Base-by-base conservation (phyloP, 179 eudicot species). In the Amaranthus tricolor region DNA sequence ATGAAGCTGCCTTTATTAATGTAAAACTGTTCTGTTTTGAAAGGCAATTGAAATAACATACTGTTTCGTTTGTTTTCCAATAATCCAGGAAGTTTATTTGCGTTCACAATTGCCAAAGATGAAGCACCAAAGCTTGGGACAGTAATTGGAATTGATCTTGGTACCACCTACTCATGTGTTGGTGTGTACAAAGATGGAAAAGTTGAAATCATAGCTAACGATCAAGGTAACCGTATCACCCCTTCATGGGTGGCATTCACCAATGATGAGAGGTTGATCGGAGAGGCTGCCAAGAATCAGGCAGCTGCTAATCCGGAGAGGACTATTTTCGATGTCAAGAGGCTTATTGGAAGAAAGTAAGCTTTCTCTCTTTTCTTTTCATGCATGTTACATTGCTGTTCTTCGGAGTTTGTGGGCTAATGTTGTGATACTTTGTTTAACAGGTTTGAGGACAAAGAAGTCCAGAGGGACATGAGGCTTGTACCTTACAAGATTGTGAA, bases 121-220 rank as follows among this genome's bases (percentile, higher is more conserved):
- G 86, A 83, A 77, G 86, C 81, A 4, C 86, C 86, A 0, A 83
- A 83, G 83, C 83, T 83, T n/a, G 86, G 86, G 40, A 83, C 86
- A 66, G 86, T 83, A 5, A 83, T 83, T 40, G 86, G 86, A 9
- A 80, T 83, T 70, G 84, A 81, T 55, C 81, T 81, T 20, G 84
- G 84, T 50, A 81, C 84, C 76, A 81, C 84, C 69, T 81, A 77
- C 73, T 77, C 81, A 4, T 81, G 84, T 81, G 84, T 81, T 72
- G 84, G 84, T 77, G 84, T 81, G 72, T 81, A 81, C 76, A 81
- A 78, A 64, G 77, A 77, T 66, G 84, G 84, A 5, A 77, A 81
- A 48, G 84, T 81, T 17, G 84, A 81, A 40, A 81, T 81, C 17
- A 81, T 81, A 70, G 84, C 84, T 20, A 81, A 81, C 20, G 84